phyloP scores from a whole-genome alignment of 1,284 basidiomycete genomes.

The Gymnopus androsaceus region DNA sequence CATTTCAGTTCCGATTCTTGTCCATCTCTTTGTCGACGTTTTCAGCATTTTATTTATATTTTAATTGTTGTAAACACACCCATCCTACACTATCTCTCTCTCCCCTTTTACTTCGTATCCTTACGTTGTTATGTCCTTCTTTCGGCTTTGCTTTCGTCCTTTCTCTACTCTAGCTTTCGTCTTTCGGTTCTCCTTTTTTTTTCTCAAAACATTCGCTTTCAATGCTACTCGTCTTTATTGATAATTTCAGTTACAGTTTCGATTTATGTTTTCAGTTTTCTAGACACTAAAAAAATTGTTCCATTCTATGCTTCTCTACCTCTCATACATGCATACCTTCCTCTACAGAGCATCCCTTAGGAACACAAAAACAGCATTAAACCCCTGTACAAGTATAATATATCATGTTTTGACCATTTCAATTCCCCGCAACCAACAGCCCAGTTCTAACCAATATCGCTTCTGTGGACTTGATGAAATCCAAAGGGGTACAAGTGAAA shows the following conservation, averaged over 20 bases:
- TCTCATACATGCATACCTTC: not conserved
- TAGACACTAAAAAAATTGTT: not conserved
- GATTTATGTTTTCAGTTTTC: constrained; percentile 6
- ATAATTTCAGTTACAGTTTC: constrained; percentile 12
- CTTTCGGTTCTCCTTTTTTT: not conserved
- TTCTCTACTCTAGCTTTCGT: not conserved
- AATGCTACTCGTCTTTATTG: not conserved
- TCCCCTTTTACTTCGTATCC: too few species aligned
- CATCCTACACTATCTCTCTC: too few species aligned
- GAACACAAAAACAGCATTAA: constrained; percentile 10
- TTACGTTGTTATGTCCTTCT: too few species aligned
- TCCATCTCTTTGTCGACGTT: not conserved
- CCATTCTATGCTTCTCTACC: constrained; percentile 1
- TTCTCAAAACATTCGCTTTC: not conserved
- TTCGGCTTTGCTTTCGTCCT: too few species aligned
- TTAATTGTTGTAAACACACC: not conserved
- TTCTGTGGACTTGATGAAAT: constrained; percentile 36
- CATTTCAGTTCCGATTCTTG: not conserved
- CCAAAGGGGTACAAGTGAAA: constrained; percentile 46
- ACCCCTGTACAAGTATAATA: not conserved
- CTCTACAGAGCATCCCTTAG: constrained; percentile 8
- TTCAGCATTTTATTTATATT: not conserved
- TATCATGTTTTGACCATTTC: constrained; percentile 19
- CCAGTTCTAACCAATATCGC: constrained; percentile 42
- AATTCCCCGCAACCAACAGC: constrained; percentile 38